Conservation (phyloP, 2,329 filamentous ascomycete genomes). For the Ophiosphaerella narmari region DNA sequence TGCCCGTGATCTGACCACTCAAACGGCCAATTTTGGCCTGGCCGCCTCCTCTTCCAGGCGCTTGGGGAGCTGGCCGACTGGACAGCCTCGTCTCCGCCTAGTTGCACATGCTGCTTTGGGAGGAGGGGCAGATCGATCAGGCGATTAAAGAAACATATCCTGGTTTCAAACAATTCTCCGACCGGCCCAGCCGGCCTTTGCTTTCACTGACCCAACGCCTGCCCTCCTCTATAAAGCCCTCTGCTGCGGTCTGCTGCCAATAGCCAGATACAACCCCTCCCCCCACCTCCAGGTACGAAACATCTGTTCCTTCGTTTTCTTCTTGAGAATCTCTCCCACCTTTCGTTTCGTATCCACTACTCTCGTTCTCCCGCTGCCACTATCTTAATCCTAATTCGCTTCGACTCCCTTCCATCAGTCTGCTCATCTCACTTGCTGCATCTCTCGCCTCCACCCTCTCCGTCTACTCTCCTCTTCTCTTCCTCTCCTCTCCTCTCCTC, state of each 20-base stretch:
- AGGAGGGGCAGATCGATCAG: slow-evolving; percentile 33
- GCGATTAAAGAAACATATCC: slow-evolving; percentile 48
- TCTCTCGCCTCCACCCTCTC: slow-evolving; percentile 16
- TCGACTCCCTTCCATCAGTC: slow-evolving; percentile 32
- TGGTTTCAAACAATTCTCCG: slow-evolving; percentile 48
- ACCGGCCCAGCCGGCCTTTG: slow-evolving; percentile 34
- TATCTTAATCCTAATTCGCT: slow-evolving; percentile 39
- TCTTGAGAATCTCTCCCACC: slow-evolving; percentile 39
- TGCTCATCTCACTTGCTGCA: slow-evolving; percentile 19
- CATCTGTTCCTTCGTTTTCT: slow-evolving; percentile 41
- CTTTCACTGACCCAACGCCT: slow-evolving; percentile 23
- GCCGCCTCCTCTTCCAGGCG: slow-evolving; percentile 36
- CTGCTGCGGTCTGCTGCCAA: slow-evolving; percentile 17
- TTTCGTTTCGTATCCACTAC: slow-evolving; percentile 35
- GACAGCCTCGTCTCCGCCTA: slow-evolving; percentile 32
- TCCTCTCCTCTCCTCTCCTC: slow-evolving; percentile 17
- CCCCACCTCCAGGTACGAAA: slow-evolving; percentile 29
- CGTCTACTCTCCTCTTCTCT: slow-evolving; percentile 18
- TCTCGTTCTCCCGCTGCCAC: slow-evolving; percentile 34
- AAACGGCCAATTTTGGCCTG: slow-evolving; percentile 32
- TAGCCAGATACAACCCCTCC: slow-evolving; percentile 24
- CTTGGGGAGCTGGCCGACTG: slow-evolving; percentile 35
- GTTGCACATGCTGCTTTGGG: slow-evolving; percentile 38
- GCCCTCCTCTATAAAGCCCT: slow-evolving; percentile 42
- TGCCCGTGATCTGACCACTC: slow-evolving; percentile 33